Evolutionary conservation across 192 early-diverging fungal species (phyloP), one percentile per base, ranked within the genome.

Genomic region (Backusella macrospora): DNA sequence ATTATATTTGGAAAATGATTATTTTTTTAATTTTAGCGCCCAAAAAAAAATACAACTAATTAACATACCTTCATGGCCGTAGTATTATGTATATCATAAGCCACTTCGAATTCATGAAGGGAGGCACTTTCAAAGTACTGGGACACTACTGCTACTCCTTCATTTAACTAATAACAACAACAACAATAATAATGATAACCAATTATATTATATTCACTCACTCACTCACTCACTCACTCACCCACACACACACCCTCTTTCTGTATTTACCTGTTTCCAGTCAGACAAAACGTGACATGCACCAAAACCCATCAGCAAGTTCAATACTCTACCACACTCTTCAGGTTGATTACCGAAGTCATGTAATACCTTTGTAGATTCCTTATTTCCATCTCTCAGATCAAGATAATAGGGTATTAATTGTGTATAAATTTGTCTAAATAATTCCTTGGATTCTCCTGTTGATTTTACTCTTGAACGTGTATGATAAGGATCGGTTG

Each of bases 91-190:
- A 69, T 70, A 73, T 95, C 91, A 85, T 92, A 94, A 12, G 92
- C 91, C n/a, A 87, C 80, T 70, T 95, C 93, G 77, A 95, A 95
- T 70, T 93, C 83, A 70, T 88, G 90, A 42, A 95, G 78, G 6
- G 90, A 76, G 46, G 89, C 86, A 40, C 86, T 90, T 78, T 93
- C 93, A 82, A 92, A 95, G 80, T 93, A 95, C 75, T 93, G 90
- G 49, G 90, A 87, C 12, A 90, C 86, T 0, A 87, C 89, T 26
- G 87, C 85, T 3, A 93, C 71, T 10, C 82, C 80, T 68, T 79
- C 82, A 70, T 88, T 88, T 23, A 88, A 75, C 86, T 88, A 77
- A 52, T 12, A 29, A 43, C 16, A 38, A 71, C n/a, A 40, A 5
- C 68, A 40, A 7, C 6, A 12, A 62, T 39, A 73, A 67, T 44